Conservation (phyloP, 2,329 filamentous ascomycete genomes). For the Fusarium sp. region DNA sequence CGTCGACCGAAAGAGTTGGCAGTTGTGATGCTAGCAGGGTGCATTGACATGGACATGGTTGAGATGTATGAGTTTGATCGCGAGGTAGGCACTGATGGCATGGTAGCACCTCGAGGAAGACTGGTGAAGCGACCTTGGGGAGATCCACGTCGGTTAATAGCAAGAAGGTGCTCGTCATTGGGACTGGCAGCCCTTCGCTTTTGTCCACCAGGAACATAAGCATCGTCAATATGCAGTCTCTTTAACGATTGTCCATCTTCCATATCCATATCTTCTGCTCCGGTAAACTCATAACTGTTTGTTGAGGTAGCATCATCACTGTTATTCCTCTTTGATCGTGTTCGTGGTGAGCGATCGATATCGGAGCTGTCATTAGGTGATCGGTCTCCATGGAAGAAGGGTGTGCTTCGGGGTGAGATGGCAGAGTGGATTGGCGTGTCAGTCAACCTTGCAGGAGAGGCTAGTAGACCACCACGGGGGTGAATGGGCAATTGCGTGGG, state of each 20-base stretch:
- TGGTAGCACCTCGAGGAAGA: constrained; percentile 57
- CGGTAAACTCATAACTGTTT: constrained; percentile 56
- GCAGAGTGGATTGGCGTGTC: constrained; percentile 62
- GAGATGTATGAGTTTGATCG: constrained; percentile 62
- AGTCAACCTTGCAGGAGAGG: constrained; percentile 57
- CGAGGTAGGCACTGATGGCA: constrained; percentile 57
- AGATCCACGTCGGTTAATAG: constrained; percentile 60
- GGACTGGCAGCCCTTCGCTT: constrained; percentile 69
- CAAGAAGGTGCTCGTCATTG: constrained; percentile 58
- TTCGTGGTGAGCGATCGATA: constrained; percentile 59
- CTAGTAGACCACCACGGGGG: constrained; percentile 54
- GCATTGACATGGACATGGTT: constrained; percentile 55
- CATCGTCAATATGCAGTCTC: constrained; percentile 63
- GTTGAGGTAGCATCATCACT: constrained; percentile 63
- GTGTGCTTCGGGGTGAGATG: constrained; percentile 58
- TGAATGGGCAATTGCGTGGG: constrained; percentile 60
- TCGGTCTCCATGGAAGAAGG: constrained; percentile 57
- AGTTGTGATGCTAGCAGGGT: constrained; percentile 54
- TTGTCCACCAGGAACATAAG: constrained; percentile 56
- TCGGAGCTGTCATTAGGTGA: constrained; percentile 59
- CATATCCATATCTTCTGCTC: constrained; percentile 59
- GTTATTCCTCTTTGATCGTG: constrained; percentile 60
- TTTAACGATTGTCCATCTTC: constrained; percentile 64
- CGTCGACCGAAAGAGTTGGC: constrained; percentile 59
- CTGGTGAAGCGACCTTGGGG: constrained; percentile 62